Percentiles rank a stretch among this genome's conserved stretches.
Conservation (phyloP, 345 rosid species). For the Cardamine chenopodiifolia region DNA sequence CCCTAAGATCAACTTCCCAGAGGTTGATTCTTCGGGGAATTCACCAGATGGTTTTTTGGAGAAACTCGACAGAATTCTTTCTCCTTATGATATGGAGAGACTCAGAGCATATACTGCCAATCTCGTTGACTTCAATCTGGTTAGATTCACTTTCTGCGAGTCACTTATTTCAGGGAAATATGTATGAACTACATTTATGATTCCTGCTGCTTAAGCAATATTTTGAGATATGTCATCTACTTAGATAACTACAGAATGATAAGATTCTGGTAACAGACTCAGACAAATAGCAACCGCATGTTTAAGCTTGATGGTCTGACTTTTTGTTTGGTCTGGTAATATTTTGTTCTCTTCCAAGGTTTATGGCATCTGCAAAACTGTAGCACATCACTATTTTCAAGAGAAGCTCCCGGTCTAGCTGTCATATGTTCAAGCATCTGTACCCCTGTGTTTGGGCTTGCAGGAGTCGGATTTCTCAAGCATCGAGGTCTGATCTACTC, state of each 20-base stretch:
- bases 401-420: constrained; percentile 81
- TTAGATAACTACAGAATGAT: background rate
- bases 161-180: background rate
- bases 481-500: constrained; percentile 58
- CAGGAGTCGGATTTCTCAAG: constrained; percentile 65
- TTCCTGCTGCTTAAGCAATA: constrained; percentile 47
- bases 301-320: background rate
- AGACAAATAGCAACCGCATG: background rate
- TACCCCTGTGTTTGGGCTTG: constrained; percentile 83
- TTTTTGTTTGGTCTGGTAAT: constrained; percentile 5
- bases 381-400: constrained; percentile 74
- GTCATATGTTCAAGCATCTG: constrained; percentile 79
- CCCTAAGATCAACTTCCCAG: constrained; percentile 75
- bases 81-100: constrained; percentile 74
- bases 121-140: constrained; percentile 71
- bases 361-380: constrained; percentile 61
- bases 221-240: constrained; percentile 40
- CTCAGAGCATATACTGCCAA: constrained; percentile 76
- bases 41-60: constrained; percentile 58
- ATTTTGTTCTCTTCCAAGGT: constrained; percentile 54
- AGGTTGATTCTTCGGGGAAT: constrained; percentile 44
- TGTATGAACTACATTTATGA: background rate
- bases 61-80: constrained; percentile 51
- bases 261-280: background rate
- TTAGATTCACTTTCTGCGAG: constrained; percentile 40